These are phyloP conservation scores for Xylaria venustula DNA, from an alignment of 495 filamentous ascomycete species.

Conservation along the genomic window DNA sequence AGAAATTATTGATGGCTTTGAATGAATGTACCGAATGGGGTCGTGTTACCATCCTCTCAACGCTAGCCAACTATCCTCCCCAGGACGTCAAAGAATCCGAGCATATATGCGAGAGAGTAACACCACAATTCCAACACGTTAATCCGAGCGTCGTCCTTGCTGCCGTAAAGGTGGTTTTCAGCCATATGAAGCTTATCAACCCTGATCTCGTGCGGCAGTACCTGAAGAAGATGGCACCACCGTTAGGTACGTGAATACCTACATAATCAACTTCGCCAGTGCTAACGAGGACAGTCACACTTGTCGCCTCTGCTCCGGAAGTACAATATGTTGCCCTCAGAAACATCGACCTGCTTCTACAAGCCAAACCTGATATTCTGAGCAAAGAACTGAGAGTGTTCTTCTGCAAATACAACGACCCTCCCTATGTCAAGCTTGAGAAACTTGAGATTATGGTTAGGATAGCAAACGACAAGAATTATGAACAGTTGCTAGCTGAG, in stretches of 20 bases:
- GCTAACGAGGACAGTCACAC: slow-evolving; percentile 65
- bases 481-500: slow-evolving; percentile 90
- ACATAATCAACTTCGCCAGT: background rate
- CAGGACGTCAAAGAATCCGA: slow-evolving; percentile 91
- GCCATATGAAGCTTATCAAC: slow-evolving; percentile 87
- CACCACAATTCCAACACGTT: slow-evolving; percentile 97
- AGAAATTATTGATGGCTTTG: slow-evolving; percentile 93
- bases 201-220: slow-evolving; percentile 77
- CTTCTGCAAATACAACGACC: slow-evolving; percentile 99
- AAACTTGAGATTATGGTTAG: slow-evolving; percentile 99
- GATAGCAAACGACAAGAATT: slow-evolving; percentile 96
- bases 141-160: slow-evolving; percentile 96
- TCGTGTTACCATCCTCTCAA: slow-evolving; percentile 89
- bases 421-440: slow-evolving; percentile 94
- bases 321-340: slow-evolving; percentile 96
- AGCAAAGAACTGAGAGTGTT: slow-evolving; percentile 97
- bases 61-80: slow-evolving; percentile 83
- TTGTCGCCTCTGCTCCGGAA: slow-evolving; percentile 92
- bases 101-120: slow-evolving; percentile 95
- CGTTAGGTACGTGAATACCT: slow-evolving; percentile 64
- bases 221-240: slow-evolving; percentile 97
- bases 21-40: slow-evolving; percentile 99
- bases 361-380: slow-evolving; percentile 93
- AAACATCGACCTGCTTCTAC: slow-evolving; percentile 93
- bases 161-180: slow-evolving; percentile 95